These are phyloP conservation scores for Meripilus lineatus DNA, from an alignment of 1,284 basidiomycete genomes.

Conservation along the genomic window DNA sequence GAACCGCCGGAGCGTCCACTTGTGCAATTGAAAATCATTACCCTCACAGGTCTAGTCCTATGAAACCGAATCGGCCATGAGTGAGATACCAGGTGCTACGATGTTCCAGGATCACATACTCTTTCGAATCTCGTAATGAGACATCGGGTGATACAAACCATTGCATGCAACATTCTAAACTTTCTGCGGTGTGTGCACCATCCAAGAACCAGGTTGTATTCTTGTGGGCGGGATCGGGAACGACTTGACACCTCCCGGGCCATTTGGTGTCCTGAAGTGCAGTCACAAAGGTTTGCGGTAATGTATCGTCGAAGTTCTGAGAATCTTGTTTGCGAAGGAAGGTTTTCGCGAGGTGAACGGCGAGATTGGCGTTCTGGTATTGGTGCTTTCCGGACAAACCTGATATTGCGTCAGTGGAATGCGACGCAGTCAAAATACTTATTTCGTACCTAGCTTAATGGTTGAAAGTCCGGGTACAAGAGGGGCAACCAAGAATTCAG, in stretches of 20 bases:
- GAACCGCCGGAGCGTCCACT: slow-evolving; percentile 77
- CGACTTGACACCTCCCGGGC: slow-evolving; percentile 96
- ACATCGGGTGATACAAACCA: slow-evolving; percentile 74
- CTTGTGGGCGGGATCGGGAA: slow-evolving; percentile 50
- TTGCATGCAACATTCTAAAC: slow-evolving; percentile 78
- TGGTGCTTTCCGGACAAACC: slow-evolving; percentile 92
- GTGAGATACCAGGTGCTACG: neutral
- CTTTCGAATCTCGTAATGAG: slow-evolving; percentile 31
- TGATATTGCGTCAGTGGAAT: slow-evolving; percentile 20
- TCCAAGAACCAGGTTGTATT: slow-evolving; percentile 85
- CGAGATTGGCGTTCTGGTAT: slow-evolving; percentile 85
- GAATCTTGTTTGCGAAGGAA: slow-evolving; percentile 50
- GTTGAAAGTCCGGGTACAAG: slow-evolving; percentile 40
- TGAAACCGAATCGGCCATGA: slow-evolving; percentile 1
- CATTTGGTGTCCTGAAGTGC: slow-evolving; percentile 76
- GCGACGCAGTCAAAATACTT: neutral
- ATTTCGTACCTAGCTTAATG: slow-evolving; percentile 58
- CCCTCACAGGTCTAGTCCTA: slow-evolving; percentile 36
- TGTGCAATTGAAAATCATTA: slow-evolving; percentile 96
- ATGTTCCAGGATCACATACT: too few relatives aligned
- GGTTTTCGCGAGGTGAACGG: slow-evolving; percentile 67
- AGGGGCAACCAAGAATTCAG: slow-evolving; percentile 59
- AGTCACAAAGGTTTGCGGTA: slow-evolving; percentile 52
- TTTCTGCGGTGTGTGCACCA: slow-evolving; percentile 94
- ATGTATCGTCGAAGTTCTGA: slow-evolving; percentile 17